Percentiles rank a stretch among this genome's conserved stretches.
These are phyloP conservation scores for Macrocybe gigantea DNA, from an alignment of 768 basidiomycete genomes.

Conservation along the genomic window DNA sequence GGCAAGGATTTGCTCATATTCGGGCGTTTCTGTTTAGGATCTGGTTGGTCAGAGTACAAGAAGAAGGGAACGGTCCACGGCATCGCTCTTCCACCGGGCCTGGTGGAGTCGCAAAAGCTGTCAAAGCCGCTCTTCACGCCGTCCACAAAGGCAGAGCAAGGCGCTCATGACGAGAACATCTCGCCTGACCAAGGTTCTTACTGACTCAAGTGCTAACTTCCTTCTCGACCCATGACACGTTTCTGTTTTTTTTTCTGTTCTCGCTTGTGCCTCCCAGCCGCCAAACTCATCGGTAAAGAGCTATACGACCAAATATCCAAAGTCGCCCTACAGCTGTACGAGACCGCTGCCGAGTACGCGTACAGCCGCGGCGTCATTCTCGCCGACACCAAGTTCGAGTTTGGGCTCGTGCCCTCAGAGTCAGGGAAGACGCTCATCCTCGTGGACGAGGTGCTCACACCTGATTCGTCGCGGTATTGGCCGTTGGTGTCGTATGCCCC, in stretches of 20 bases:
- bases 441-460: constrained; percentile 95
- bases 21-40: constrained; percentile 47
- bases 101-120: constrained; percentile 83
- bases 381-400: constrained; percentile 98
- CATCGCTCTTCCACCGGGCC: constrained; percentile 64
- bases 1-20: too few species aligned
- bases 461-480: constrained; percentile 98
- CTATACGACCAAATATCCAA: constrained; percentile 57
- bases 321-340: constrained; percentile 61
- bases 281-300: constrained; percentile 57
- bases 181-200: constrained; percentile 66
- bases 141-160: constrained; percentile 93
- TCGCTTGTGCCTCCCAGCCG: constrained; percentile 36
- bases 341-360: constrained; percentile 70
- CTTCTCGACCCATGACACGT: too few species aligned
- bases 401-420: constrained; percentile 64
- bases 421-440: constrained; percentile 58
- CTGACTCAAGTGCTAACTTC: background rate
- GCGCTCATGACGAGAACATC: constrained; percentile 94
- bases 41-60: constrained; percentile 94
- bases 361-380: constrained; percentile 78
- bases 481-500: constrained; percentile 65
- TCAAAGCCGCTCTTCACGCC: constrained; percentile 88
- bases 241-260: background rate
- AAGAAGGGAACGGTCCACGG: constrained; percentile 84